Conservation (phyloP, 352 stramenopile species). For the Pythium vanterpoolii region DNA sequence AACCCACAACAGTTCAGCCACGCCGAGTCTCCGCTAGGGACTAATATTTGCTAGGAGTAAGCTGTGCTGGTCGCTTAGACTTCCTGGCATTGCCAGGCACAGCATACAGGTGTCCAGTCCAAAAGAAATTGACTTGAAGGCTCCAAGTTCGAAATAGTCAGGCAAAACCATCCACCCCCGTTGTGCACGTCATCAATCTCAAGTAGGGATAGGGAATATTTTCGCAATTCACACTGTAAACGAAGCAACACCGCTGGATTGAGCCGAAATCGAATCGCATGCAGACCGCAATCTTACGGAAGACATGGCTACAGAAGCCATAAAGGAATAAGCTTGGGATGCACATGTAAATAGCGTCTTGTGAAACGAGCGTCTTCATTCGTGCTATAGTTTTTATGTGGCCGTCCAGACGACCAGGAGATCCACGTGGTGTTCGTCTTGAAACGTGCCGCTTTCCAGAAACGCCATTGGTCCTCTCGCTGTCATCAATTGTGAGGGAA, state of each 20-base stretch:
- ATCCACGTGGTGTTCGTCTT: neutral
- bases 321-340: neutral
- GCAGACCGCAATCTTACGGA: neutral
- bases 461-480: neutral
- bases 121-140: neutral
- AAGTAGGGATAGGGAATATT: neutral
- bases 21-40: neutral
- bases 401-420: neutral
- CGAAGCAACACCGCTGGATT: neutral
- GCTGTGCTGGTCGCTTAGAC: neutral
- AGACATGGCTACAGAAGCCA: constrained; percentile 6
- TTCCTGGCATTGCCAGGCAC: neutral
- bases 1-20: neutral
- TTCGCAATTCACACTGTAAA: neutral
- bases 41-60: neutral
- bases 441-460: neutral
- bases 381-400: no score
- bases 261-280: neutral
- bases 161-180: neutral
- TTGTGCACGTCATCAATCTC: neutral
- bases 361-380: neutral
- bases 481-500: neutral
- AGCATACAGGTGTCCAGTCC: neutral
- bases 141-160: neutral
- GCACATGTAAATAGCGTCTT: neutral